Evolutionary conservation across 768 basidiomycete species (phyloP).

Genomic region (Pleurotus cornucopiae): DNA sequence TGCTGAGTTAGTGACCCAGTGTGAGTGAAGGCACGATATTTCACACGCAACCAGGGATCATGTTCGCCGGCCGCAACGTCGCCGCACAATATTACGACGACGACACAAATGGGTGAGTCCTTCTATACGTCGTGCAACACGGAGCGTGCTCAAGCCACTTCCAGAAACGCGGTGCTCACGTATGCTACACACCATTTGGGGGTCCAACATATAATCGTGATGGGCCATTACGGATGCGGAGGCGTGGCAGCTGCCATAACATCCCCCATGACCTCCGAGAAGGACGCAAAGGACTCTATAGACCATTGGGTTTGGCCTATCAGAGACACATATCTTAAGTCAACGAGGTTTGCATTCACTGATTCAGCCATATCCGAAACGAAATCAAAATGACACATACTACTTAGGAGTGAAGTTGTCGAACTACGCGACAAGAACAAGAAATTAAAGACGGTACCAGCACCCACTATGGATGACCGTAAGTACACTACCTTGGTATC

Average conservation of each 20-base stretch:
- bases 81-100: constrained; percentile 16
- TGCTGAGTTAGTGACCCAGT: background rate
- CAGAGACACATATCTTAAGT: constrained; percentile 16
- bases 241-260: constrained; percentile 18
- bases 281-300: constrained; percentile 12
- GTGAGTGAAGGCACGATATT: constrained; percentile 19
- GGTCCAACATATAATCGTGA: constrained; percentile 19
- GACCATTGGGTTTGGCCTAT: constrained; percentile 21
- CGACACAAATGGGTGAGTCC: constrained; percentile 17
- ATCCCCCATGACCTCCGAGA: constrained; percentile 9
- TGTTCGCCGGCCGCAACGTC: constrained; percentile 20
- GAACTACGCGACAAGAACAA: constrained; percentile 14
- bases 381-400: no score
- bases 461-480: constrained; percentile 16
- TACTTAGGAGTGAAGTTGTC: constrained; percentile 16
- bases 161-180: constrained; percentile 16
- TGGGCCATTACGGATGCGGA: constrained; percentile 23
- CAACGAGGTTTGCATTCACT: constrained; percentile 12
- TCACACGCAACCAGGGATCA: constrained; percentile 17
- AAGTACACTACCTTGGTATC: background rate
- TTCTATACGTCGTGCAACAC: background rate
- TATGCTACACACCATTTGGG: constrained; percentile 15
- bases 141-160: background rate
- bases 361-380: no score
- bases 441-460: constrained; percentile 7